Conservation (phyloP, 495 filamentous ascomycete genomes). For the Neurospora cerealis region DNA sequence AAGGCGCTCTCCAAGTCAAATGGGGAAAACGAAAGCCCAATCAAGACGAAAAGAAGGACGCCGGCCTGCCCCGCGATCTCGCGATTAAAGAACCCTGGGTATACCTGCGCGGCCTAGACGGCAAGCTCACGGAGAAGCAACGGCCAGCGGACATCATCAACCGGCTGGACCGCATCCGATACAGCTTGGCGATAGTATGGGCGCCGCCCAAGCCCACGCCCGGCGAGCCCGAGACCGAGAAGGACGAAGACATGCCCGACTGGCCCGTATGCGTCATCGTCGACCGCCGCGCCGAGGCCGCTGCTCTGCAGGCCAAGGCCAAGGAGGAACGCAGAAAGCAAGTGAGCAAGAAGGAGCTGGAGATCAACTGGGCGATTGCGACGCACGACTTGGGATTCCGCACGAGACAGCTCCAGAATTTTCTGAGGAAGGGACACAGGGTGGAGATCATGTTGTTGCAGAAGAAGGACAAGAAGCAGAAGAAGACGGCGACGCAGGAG, state of each 20-base stretch:
- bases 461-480: constrained; percentile 20
- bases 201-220: constrained; percentile 10
- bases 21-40: not conserved
- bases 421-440: constrained; percentile 51
- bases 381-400: constrained; percentile 54
- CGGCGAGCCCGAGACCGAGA: not conserved
- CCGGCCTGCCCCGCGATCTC: not conserved
- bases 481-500: constrained; percentile 22
- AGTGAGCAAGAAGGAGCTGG: constrained; percentile 52
- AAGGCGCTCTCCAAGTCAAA: not conserved
- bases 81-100: not conserved
- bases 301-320: constrained; percentile 14
- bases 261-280: constrained; percentile 59
- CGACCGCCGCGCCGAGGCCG: constrained; percentile 24
- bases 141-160: constrained; percentile 34
- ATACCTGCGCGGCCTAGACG: constrained; percentile 43
- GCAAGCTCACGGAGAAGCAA: constrained; percentile 36
- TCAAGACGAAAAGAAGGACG: not conserved
- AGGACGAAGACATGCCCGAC: not conserved
- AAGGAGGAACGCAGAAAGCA: constrained; percentile 16
- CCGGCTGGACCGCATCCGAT: constrained; percentile 34
- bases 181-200: constrained; percentile 52
- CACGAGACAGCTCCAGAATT: constrained; percentile 47
- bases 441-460: constrained; percentile 52
- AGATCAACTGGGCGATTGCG: constrained; percentile 78